Percentiles rank a stretch among this genome's conserved stretches.
Evolutionary conservation across 768 basidiomycete species (phyloP).

Genomic region (Lactarius hatsudake): DNA sequence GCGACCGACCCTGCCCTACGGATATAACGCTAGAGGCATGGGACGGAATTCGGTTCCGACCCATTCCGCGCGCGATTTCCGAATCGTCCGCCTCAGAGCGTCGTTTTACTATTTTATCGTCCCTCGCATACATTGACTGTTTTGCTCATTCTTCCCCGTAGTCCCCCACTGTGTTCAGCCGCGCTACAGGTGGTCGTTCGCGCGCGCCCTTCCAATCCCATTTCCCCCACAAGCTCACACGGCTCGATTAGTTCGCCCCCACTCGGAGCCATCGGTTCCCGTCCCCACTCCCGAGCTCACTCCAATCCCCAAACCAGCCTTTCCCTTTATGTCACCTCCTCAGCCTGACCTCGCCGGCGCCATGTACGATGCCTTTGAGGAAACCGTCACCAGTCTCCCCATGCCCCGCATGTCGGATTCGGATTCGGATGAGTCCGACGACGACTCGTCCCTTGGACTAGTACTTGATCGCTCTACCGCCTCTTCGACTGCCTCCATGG

Average conservation of each 20-base stretch:
- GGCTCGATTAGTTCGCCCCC: slow-evolving; percentile 41
- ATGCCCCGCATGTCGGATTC: slow-evolving; percentile 51
- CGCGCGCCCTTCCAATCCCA: slow-evolving; percentile 78
- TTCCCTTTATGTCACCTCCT: slow-evolving; percentile 40
- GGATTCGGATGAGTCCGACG: slow-evolving; percentile 53
- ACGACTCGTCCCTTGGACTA: slow-evolving; percentile 50
- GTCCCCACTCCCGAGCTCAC: slow-evolving; percentile 64
- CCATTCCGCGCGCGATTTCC: not conserved
- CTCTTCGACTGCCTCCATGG: slow-evolving; percentile 66
- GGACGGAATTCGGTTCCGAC: not conserved
- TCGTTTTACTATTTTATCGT: not conserved
- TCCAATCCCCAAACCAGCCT: slow-evolving; percentile 46
- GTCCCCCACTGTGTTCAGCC: slow-evolving; percentile 46
- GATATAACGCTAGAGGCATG: not conserved
- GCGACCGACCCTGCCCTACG: not conserved
- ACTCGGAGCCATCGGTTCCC: slow-evolving; percentile 41
- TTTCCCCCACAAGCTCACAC: slow-evolving; percentile 44
- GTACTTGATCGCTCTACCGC: slow-evolving; percentile 58
- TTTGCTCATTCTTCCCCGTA: slow-evolving; percentile 38
- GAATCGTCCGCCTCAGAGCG: not conserved
- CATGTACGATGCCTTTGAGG: slow-evolving; percentile 43
- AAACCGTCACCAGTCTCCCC: slow-evolving; percentile 51
- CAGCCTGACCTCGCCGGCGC: slow-evolving; percentile 39
- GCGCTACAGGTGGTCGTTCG: slow-evolving; percentile 44
- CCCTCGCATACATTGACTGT: not conserved